These are phyloP conservation scores for Xylariaceae sp. DNA, from an alignment of 2,329 filamentous ascomycete species.

Conservation along the genomic window DNA sequence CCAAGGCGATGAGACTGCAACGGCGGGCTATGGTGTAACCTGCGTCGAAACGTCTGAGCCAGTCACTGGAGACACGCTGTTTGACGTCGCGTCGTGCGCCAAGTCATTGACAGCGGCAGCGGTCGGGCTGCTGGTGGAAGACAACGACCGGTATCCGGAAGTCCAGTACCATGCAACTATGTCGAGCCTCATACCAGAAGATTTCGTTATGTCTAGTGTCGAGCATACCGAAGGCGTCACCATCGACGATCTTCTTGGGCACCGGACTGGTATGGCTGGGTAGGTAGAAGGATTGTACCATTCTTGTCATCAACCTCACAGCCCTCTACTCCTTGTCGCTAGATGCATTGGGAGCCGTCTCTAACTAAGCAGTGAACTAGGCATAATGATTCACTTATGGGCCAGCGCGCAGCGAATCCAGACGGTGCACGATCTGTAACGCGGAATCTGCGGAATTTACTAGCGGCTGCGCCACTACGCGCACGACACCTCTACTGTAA, in stretches of 20 bases:
- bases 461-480: constrained; percentile 26
- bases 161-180: constrained; percentile 35
- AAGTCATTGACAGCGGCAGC: constrained; percentile 37
- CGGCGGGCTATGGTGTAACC: constrained; percentile 35
- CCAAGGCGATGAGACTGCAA: constrained; percentile 27
- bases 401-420: constrained; percentile 16
- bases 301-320: no score
- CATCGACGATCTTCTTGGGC: constrained; percentile 34
- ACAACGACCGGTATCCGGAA: constrained; percentile 39
- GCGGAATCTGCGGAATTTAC: constrained; percentile 33
- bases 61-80: constrained; percentile 37
- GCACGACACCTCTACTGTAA: constrained; percentile 31
- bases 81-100: constrained; percentile 39
- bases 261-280: constrained; percentile 33
- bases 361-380: no score
- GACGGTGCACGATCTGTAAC: constrained; percentile 31
- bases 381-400: constrained; percentile 29
- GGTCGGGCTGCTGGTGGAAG: constrained; percentile 40
- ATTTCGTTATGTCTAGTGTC: constrained; percentile 32
- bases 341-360: no score
- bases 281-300: no score
- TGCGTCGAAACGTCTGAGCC: constrained; percentile 34
- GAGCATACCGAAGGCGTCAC: constrained; percentile 34
- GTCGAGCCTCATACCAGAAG: constrained; percentile 33
- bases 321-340: no score